phyloP scores from a whole-genome alignment of 108 stramenopile genomes.

The Seminavis robusta region DNA sequence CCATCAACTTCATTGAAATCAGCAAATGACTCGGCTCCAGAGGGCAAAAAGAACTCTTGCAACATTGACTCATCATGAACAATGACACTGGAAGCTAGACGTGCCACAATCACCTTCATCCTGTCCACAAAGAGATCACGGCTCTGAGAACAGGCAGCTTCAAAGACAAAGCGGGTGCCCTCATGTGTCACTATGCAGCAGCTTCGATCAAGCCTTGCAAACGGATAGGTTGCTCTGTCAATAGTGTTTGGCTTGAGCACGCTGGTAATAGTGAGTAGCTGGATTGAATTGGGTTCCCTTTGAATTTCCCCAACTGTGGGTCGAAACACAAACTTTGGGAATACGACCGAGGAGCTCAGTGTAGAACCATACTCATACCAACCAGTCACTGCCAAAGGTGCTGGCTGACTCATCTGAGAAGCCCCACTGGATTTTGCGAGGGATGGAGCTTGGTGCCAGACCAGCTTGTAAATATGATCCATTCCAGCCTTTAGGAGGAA shows the following conservation, averaged over 20 bases:
- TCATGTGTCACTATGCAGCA: constrained; percentile 33
- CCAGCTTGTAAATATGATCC: too few species aligned
- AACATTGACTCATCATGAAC: constrained; percentile 41
- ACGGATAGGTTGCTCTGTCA: constrained; percentile 30
- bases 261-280: constrained; percentile 31
- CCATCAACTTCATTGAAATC: too few species aligned
- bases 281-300: constrained; percentile 20
- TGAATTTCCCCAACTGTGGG: too few species aligned
- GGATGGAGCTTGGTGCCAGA: too few species aligned
- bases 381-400: too few species aligned
- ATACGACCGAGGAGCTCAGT: too few species aligned
- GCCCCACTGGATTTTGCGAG: too few species aligned
- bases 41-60: constrained; percentile 41
- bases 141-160: constrained; percentile 9
- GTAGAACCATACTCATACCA: too few species aligned
- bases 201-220: constrained; percentile 22
- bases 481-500: too few species aligned
- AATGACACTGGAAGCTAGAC: constrained; percentile 38
- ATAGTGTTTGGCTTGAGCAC: constrained; percentile 18
- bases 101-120: constrained; percentile 31
- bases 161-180: constrained; percentile 23
- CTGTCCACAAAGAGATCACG: constrained; percentile 25
- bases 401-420: too few species aligned
- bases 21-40: too few species aligned
- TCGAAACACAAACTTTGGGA: too few species aligned